Evolutionary conservation across 345 rosid species (phyloP).

Genomic region (Lepidium aucheri): DNA sequence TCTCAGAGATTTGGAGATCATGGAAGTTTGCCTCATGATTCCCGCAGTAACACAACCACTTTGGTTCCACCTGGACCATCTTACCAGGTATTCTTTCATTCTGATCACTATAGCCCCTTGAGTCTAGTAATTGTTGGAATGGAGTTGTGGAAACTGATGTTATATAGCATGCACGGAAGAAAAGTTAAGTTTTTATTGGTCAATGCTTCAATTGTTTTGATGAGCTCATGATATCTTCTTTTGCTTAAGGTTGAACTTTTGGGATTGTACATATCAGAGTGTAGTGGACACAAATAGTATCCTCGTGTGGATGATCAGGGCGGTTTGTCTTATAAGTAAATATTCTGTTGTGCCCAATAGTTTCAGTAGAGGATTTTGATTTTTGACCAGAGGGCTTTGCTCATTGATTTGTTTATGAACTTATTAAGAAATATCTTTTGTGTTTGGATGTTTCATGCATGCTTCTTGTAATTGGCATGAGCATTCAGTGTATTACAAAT

Average conservation of each 20-base stretch:
- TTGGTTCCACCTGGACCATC: slow-evolving; percentile 44
- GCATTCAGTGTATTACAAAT: not conserved
- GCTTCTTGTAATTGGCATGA: not conserved
- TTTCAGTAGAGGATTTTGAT: not conserved
- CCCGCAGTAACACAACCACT: slow-evolving; percentile 22
- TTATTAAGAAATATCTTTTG: not conserved
- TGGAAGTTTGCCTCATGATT: slow-evolving; percentile 30
- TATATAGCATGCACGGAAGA: not conserved
- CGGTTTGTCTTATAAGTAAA: not conserved
- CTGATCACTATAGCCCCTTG: not conserved
- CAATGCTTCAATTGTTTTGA: not conserved
- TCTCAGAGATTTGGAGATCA: slow-evolving; percentile 58
- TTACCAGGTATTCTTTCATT: slow-evolving; percentile 42
- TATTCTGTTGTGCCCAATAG: not conserved
- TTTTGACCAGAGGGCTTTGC: not conserved
- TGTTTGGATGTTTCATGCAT: not conserved
- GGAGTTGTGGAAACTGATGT: not conserved
- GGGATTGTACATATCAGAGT: not conserved
- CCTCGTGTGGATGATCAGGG: not conserved
- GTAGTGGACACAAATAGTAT: not conserved
- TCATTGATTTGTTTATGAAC: not conserved
- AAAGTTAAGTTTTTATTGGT: not conserved
- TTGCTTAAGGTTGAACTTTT: not conserved
- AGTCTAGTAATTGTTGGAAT: not conserved
- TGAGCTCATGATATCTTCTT: not conserved